These are phyloP conservation scores for Ligustrum vulgare DNA, from an alignment of 257 asterid species.

Conservation along the genomic window DNA sequence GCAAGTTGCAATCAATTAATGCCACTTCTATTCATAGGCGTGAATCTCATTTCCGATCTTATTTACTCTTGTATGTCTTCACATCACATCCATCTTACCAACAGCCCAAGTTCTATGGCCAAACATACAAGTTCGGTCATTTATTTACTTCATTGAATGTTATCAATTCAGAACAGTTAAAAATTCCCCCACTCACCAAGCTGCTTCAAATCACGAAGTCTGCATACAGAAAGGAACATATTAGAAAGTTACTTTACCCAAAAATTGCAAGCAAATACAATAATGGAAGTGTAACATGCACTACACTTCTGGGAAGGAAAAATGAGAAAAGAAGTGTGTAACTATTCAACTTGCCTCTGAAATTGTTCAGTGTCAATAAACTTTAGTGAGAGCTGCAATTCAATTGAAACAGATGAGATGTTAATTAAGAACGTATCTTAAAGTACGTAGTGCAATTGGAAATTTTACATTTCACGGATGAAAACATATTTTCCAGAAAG, in stretches of 20 bases:
- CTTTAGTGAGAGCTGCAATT: constrained; percentile 75
- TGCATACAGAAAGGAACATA: constrained; percentile 36
- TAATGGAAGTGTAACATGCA: background rate
- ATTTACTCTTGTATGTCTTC: background rate
- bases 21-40: background rate
- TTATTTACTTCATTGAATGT: background rate
- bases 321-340: constrained; percentile 4
- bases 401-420: constrained; percentile 13
- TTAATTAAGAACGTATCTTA: background rate
- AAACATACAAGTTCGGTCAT: background rate
- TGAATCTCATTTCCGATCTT: background rate
- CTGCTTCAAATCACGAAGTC: constrained; percentile 96
- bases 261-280: constrained; percentile 13
- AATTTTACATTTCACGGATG: background rate
- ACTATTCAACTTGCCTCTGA: constrained; percentile 60
- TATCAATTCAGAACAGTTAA: background rate
- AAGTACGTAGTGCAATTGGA: background rate
- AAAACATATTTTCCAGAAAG: background rate
- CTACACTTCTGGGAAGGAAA: constrained; percentile 3
- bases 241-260: constrained; percentile 10
- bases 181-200: constrained; percentile 62
- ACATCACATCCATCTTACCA: background rate
- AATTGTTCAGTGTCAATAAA: constrained; percentile 87
- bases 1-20: background rate
- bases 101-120: background rate